Evolutionary conservation across 176 grass and related monocot species (phyloP).

Genomic region (Cocos nucifera): DNA sequence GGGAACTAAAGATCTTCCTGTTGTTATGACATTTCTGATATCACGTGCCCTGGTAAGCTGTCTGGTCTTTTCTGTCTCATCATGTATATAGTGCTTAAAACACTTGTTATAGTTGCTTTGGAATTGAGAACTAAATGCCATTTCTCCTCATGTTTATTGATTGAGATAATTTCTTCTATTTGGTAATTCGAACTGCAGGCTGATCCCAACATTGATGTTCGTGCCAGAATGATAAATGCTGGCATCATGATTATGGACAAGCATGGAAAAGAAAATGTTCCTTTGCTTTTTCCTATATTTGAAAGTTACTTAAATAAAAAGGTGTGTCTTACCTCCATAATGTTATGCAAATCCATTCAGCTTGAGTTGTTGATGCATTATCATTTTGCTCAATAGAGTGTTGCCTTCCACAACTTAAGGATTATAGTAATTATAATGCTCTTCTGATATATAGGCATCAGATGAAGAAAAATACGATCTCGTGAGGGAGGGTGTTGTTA

Average conservation of each 20-base stretch:
- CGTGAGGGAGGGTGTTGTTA: slow-evolving; percentile 97
- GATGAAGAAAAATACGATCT: slow-evolving; percentile 97
- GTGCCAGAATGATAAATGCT: slow-evolving; percentile 96
- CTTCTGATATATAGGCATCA: slow-evolving; percentile 39
- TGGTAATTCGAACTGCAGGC: slow-evolving; percentile 32
- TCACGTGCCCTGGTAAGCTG: slow-evolving; percentile 73
- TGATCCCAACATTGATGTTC: slow-evolving; percentile 89
- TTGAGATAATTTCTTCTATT: too few species aligned
- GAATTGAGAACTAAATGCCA: too few species aligned
- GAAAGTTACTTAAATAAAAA: slow-evolving; percentile 98
- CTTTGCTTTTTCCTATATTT: slow-evolving; percentile 97
- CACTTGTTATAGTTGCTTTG: too few species aligned
- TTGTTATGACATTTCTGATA: slow-evolving; percentile 97
- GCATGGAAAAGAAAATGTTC: slow-evolving; percentile 97
- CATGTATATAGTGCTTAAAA: neutral
- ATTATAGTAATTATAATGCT: neutral
- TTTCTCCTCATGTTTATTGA: too few species aligned
- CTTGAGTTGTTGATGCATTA: too few species aligned
- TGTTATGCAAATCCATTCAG: too few species aligned
- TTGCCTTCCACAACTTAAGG: too few species aligned
- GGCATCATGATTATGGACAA: slow-evolving; percentile 93
- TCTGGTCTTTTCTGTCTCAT: neutral
- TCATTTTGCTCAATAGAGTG: too few species aligned
- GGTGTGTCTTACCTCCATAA: slow-evolving; percentile 17
- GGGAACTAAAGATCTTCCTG: slow-evolving; percentile 83